Base-by-base conservation (phyloP, 192 early-diverging fungal species). In the Gonapodya prolifera region DNA sequence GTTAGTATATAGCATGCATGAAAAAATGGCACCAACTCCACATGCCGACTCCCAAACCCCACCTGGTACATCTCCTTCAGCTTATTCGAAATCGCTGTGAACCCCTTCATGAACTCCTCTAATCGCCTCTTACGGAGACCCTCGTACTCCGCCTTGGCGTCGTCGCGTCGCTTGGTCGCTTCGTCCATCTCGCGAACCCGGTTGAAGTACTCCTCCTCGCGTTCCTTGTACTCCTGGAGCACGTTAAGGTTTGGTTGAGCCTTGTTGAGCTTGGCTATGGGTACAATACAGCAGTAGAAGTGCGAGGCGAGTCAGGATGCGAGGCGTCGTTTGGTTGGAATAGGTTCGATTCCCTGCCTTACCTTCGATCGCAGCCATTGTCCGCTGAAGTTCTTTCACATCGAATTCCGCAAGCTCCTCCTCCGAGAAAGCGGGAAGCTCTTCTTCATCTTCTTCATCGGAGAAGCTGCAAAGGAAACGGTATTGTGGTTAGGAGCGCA, bases 11-110 rank as follows among this genome's bases (percentile, higher is more conserved):
- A n/a, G n/a, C n/a, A n/a, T n/a, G n/a, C n/a, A n/a, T n/a, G n/a
- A n/a, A n/a, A n/a, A n/a, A n/a, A n/a, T n/a, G n/a, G n/a, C n/a
- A n/a, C n/a, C n/a, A n/a, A n/a, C n/a, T n/a, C n/a, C n/a, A n/a
- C n/a, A n/a, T n/a, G n/a, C n/a, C n/a, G n/a, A n/a, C n/a, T n/a
- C n/a, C n/a, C n/a, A n/a, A n/a, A n/a, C n/a, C 74, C 35, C 77
- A 92, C 91, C 86, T 98, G 96, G 84, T 99, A 98, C 96, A 99
- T 99, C 83, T 99, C 98, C 85, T 99, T 99, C 34, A 99, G 85
- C 81, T 95, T 92, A 79, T 91, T 87, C 23, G 98, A 98, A 35
- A 99, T 98, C 16, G 88, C 84, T 31, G 89, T 93, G 82, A 98
- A 99, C 0, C 98, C 96, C 18, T 87, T 87, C 96, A 98, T 98